Base-by-base conservation (phyloP, 495 filamentous ascomycete species). In the Penicillium paxilli region DNA sequence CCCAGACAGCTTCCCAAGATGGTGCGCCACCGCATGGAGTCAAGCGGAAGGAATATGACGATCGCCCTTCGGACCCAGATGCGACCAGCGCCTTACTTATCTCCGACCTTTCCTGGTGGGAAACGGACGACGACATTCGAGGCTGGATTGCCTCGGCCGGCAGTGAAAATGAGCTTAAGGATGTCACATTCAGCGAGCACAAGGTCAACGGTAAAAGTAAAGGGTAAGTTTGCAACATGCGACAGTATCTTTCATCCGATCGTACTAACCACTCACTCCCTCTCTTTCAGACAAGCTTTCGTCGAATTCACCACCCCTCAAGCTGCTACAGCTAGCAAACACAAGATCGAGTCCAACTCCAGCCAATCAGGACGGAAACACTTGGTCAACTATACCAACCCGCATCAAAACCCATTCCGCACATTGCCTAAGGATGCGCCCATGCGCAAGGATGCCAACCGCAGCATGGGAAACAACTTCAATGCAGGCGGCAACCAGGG, bases 131-230 rank as follows among this genome's bases (percentile, higher is more conserved):
- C 62, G 91, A 96, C 55, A 82, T 98, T 52, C 88, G 94, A 42
- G 91, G 88, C 51, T 96, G 91, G 92, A 82, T 88, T 10, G 83
- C 85, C 57, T 77, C 89, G 54, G 87, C 86, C 24, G 79, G 77
- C 8, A 88, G 82, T 57, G 94, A 98, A 65, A 80, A 84, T 41
- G 90, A 96, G 62, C 77, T 98, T 19, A 91, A 91, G 63, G 93
- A 96, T 51, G 86, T 98, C 38, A 96, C 92, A 1, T 98, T 97
- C 62, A 96, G 87, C 55, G 94, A 98, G 66, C 94, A 98, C 71
- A 98, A 98, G 70, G 91, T 98, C 12, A 98, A 98, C 62, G 94
- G 94, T 49, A 98, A 98, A 71, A 94, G 90, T 68, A 97, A 97
- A 74, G 92, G 93, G 93, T 96, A 78, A 59, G 87, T 44, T 20